phyloP scores from a whole-genome alignment of 177 flowering plant species.

The Telopea speciosissima region DNA sequence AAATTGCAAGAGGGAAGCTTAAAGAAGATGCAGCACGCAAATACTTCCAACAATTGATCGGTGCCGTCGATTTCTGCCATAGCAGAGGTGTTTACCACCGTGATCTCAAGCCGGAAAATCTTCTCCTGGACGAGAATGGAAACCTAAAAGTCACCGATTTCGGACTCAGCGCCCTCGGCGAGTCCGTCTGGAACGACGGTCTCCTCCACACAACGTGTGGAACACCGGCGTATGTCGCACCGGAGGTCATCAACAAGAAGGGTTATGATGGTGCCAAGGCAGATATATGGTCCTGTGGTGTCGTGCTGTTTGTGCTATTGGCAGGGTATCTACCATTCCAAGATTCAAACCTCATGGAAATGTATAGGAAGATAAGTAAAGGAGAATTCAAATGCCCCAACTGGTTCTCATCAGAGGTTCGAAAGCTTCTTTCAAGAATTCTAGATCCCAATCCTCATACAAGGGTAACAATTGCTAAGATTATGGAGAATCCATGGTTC shows the following conservation, averaged over 20 bases:
- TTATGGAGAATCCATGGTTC: conserved; percentile 29
- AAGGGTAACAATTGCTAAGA: conserved; percentile 17
- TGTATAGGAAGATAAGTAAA: conserved; percentile 29
- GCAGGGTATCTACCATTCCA: conserved; percentile 34
- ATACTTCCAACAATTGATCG: background rate
- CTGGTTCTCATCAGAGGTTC: conserved; percentile 26
- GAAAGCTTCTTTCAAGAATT: conserved; percentile 20
- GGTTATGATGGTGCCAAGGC: conserved; percentile 21
- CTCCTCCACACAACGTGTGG: background rate
- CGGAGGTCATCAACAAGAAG: background rate
- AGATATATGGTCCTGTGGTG: conserved; percentile 37
- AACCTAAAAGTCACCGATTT: background rate
- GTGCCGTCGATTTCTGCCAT: background rate
- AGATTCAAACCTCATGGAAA: conserved; percentile 30
- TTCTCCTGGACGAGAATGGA: background rate
- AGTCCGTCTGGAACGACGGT: background rate
- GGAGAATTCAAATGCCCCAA: conserved; percentile 28
- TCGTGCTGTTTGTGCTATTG: conserved; percentile 24
- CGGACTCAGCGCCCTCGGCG: background rate
- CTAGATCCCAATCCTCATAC: conserved; percentile 25
- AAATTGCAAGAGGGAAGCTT: background rate
- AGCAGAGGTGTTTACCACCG: background rate
- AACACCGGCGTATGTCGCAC: background rate
- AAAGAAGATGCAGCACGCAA: background rate
- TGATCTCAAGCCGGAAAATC: background rate